These are phyloP conservation scores for Phytopythium boreale DNA, from an alignment of 352 stramenopile genomes.

Conservation along the genomic window DNA sequence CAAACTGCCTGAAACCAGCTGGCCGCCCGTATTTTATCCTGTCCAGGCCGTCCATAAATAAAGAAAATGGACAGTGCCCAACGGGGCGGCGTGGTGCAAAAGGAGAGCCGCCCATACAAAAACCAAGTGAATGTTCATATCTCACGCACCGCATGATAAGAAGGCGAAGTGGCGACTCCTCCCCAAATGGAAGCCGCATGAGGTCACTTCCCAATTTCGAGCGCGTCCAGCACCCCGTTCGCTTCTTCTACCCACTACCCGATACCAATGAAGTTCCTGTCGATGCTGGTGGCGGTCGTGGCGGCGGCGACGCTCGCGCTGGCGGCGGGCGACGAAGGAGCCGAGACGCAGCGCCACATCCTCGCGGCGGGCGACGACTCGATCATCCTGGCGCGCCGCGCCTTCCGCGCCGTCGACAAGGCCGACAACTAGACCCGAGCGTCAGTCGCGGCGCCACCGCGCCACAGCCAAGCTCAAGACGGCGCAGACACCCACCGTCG, in stretches of 20 bases:
- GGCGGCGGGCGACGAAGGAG: background rate
- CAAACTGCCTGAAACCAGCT: background rate
- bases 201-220: background rate
- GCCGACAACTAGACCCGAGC: background rate
- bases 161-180: background rate
- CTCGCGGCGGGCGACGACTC: conserved; percentile 9
- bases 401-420: conserved; percentile 4
- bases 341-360: conserved; percentile 6
- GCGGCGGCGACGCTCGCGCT: background rate
- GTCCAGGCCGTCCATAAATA: background rate
- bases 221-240: background rate
- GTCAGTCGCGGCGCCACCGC: no score
- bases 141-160: background rate
- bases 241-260: background rate
- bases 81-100: no score
- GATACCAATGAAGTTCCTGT: conserved; percentile 3
- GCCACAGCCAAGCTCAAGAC: background rate
- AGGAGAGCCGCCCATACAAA: background rate
- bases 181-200: background rate
- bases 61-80: conserved; percentile 4
- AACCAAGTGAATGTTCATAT: background rate
- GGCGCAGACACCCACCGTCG: no score
- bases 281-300: background rate
- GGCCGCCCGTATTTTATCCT: background rate
- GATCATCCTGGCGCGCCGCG: conserved; percentile 8